phyloP scores from a whole-genome alignment of 2,329 filamentous ascomycete species.

The Lecanoromycetidae sp. region DNA sequence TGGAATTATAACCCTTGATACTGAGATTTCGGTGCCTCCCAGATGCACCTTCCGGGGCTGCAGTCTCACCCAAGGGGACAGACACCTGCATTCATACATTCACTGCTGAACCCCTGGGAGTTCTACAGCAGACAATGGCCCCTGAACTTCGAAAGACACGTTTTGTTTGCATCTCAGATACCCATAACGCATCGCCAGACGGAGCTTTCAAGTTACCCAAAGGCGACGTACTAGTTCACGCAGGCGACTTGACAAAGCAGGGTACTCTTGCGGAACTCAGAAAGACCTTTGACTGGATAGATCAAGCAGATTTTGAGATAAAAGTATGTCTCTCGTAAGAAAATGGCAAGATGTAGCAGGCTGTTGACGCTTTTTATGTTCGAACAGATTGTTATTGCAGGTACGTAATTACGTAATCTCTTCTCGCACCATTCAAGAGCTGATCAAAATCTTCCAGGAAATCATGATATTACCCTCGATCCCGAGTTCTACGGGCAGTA shows the following conservation, averaged over 20 bases:
- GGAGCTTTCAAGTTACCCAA: constrained; percentile 40
- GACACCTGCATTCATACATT: too few relatives aligned
- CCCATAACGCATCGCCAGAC: constrained; percentile 40
- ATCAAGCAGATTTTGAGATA: constrained; percentile 39
- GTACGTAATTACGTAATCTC: constrained; percentile 24
- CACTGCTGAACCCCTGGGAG: background rate
- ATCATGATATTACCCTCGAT: constrained; percentile 47
- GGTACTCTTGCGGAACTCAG: constrained; percentile 41
- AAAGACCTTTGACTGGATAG: constrained; percentile 42
- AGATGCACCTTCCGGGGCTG: too few relatives aligned
- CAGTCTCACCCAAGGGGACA: too few relatives aligned
- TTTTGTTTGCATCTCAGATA: constrained; percentile 49
- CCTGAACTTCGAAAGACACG: constrained; percentile 31
- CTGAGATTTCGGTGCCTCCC: too few relatives aligned
- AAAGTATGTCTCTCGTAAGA: constrained; percentile 29
- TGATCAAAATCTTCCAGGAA: constrained; percentile 31
- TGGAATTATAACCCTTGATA: too few relatives aligned
- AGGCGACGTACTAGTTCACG: constrained; percentile 48
- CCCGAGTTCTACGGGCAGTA: constrained; percentile 35
- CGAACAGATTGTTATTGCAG: constrained; percentile 43
- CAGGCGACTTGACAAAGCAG: constrained; percentile 47
- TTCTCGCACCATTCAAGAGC: background rate
- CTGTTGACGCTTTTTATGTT: too few relatives aligned
- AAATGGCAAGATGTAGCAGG: too few relatives aligned
- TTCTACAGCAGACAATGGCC: background rate